These are phyloP conservation scores for Vanilla planifolia DNA, from an alignment of 106 monocot species.

Conservation along the genomic window DNA sequence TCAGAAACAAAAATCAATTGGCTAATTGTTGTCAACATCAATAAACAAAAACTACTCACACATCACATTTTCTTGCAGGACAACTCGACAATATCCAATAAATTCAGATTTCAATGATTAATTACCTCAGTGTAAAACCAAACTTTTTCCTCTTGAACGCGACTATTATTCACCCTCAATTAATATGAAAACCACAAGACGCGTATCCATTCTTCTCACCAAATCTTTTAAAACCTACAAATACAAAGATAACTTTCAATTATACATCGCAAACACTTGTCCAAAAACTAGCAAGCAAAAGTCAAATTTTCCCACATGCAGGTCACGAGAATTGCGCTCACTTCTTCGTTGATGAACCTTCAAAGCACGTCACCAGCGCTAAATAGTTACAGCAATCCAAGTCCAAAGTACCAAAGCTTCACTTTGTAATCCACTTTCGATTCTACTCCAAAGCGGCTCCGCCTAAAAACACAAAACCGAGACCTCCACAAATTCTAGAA, in stretches of 20 bases:
- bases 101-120: neutral
- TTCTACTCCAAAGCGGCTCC: no score
- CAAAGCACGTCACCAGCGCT: no score
- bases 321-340: conserved; percentile 7
- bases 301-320: neutral
- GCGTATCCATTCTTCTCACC: neutral
- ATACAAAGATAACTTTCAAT: neutral
- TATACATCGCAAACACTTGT: neutral
- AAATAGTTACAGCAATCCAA: no score
- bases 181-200: neutral
- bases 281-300: neutral
- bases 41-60: neutral
- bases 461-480: no score
- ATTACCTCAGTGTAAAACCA: neutral
- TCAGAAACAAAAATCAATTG: neutral
- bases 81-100: neutral
- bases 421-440: no score
- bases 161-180: neutral
- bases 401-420: no score
- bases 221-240: neutral
- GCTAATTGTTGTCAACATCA: neutral
- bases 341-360: no score
- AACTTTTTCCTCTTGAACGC: neutral
- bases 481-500: no score
- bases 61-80: no score